Base-by-base conservation (phyloP, 768 basidiomycete species). In the Rhodosporidiobolus odoratus region DNA sequence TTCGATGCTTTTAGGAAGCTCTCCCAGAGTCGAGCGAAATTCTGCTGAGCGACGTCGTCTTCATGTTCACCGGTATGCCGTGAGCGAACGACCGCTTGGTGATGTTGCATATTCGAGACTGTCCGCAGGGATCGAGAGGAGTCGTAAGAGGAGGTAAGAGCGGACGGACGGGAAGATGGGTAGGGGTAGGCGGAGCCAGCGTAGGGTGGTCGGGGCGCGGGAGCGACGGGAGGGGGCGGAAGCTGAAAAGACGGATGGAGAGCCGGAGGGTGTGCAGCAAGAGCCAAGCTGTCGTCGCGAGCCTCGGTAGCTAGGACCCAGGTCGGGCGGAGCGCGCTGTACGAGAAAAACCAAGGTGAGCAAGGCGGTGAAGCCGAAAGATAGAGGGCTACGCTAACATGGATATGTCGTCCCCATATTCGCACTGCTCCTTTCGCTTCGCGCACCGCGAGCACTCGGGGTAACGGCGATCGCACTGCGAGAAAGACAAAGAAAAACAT, bases 391-490 rank as follows among this genome's bases (percentile, higher is more conserved):
- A 53, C 27, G 52, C 70, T 37, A 27, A 71, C 70, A 72, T 53
- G 0, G 66, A 63, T 3, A 72, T 52, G 13, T 72, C 71, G n/a
- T 67, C 60, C 21, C 69, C 66, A 35, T 67, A 72, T n/a, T 67
- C 71, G 34, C 71, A 72, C 16, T 2, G 3, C 45, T 72, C 71
- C 30, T 60, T 72, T 2, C 71, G 61, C 47, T 72, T 72, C 38
- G 41, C 21, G 34, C 71, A 72, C 13, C 71, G 48, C 16, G 71
- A 17, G 37, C 71, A 72, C 15, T 68, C 50, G 0, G 71, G 71
- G 27, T 65, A 72, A 13, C 62, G 27, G 0, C 71, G 65, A 40
- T 72, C 71, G 62, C 71, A 72, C 71, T 72, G 56, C 12, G n/a
- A 12, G 3, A 23, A 21, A 21, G 30, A 10, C 7, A 25, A 10